Evolutionary conservation across 2,329 filamentous ascomycete species (phyloP).

Genomic region (Aspergillus brasiliensis): DNA sequence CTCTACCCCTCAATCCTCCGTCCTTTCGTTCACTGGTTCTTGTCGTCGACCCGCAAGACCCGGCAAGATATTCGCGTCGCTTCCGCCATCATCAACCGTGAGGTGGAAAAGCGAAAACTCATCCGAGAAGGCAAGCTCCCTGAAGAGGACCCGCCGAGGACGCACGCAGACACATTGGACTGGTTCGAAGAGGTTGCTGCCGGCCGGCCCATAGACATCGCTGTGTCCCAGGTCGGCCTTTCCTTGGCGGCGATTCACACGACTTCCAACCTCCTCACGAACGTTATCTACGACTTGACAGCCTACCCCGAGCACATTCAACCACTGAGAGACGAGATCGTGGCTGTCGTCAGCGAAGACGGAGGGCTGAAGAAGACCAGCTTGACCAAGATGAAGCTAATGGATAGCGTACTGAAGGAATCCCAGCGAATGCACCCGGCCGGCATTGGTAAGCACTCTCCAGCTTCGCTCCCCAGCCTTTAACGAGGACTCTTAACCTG

Average conservation of each 20-base stretch:
- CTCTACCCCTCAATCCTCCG: constrained; percentile 45
- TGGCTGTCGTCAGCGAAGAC: constrained; percentile 45
- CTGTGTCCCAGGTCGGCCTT: constrained; percentile 28
- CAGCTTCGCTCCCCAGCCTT: background rate
- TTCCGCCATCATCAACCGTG: constrained; percentile 34
- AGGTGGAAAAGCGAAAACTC: constrained; percentile 27
- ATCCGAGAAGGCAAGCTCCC: constrained; percentile 25
- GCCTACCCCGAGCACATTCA: constrained; percentile 54
- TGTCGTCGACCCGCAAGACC: constrained; percentile 45
- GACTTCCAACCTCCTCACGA: constrained; percentile 41
- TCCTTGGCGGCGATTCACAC: constrained; percentile 38
- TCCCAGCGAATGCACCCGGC: constrained; percentile 32
- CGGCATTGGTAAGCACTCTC: constrained; percentile 26
- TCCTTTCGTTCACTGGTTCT: constrained; percentile 48
- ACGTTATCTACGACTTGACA: constrained; percentile 57
- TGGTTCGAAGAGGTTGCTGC: constrained; percentile 28
- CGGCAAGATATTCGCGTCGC: constrained; percentile 43
- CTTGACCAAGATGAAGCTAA: constrained; percentile 35
- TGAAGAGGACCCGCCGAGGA: constrained; percentile 16
- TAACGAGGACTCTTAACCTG: background rate
- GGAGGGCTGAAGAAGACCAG: constrained; percentile 39
- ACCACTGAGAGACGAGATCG: constrained; percentile 56
- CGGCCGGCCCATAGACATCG: constrained; percentile 19
- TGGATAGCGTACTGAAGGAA: constrained; percentile 42
- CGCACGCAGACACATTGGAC: constrained; percentile 30